Evolutionary conservation across 495 filamentous ascomycete species (phyloP).

Genomic region (Penicillium atrosanguineum): DNA sequence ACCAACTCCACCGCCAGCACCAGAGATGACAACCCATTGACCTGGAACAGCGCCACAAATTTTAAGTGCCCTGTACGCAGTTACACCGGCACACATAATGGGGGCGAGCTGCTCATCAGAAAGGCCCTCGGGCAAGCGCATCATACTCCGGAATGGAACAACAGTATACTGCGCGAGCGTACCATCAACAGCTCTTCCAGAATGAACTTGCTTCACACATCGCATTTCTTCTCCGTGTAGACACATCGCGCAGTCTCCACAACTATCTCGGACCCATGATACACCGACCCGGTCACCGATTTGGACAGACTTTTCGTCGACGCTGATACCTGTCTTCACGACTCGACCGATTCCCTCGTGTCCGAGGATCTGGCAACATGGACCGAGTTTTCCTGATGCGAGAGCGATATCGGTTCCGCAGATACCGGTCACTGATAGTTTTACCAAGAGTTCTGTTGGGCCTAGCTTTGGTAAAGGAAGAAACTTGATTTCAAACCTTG

Average conservation of each 20-base stretch:
- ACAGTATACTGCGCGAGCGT: neutral
- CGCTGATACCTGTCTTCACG: neutral
- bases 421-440: too few relatives aligned
- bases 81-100: constrained; percentile 51
- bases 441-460: too few relatives aligned
- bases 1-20: constrained; percentile 52
- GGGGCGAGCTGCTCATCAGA: constrained; percentile 51
- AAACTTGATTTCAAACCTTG: too few relatives aligned
- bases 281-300: neutral
- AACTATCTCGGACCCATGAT: neutral
- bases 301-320: neutral
- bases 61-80: constrained; percentile 46
- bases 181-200: too few relatives aligned
- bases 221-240: neutral
- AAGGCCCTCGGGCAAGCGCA: constrained; percentile 55
- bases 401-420: too few relatives aligned
- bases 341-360: neutral
- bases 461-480: too few relatives aligned
- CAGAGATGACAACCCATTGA: constrained; percentile 47
- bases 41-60: constrained; percentile 50
- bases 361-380: neutral
- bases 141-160: constrained; percentile 46
- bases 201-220: neutral
- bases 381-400: too few relatives aligned
- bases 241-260: neutral